Base-by-base conservation (phyloP, 1,139 yeast genomes). In the Suhomyces bribrorum region DNA sequence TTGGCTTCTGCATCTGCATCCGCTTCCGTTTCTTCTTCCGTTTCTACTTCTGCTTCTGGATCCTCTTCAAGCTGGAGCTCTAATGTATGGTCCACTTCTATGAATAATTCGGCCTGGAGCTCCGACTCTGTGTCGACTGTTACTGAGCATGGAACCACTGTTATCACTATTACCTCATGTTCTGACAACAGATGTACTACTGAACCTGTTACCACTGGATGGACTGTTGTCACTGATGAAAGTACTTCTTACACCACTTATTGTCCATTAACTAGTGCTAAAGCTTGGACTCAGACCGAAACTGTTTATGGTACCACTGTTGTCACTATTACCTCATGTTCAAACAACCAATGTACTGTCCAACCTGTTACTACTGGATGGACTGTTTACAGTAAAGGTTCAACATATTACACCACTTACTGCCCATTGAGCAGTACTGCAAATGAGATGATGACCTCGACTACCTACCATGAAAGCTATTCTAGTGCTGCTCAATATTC, bases 131-230 rank as follows among this genome's bases (percentile, higher is more conserved):
- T 20, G 23, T 8, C 5, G n/a, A n/a, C n/a, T n/a, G n/a, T n/a
- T 27, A 26, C 30, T 6, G 16, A 27, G 14, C 11, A 27, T 14
- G 30, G 30, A 13, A 27, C 59, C 13, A 56, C 59, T 40, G 40
- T 55, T 9, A 47, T 51, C 29, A 48, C 54, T 31, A 51, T 57
- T 22, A 56, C 62, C 40, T 16, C 26, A 7, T 39, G 42, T 22
- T 18, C 16, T 14, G 38, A 40, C 17, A 24, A 36, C 32, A 26
- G 26, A 25, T 39, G 40, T 30, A 27, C 27, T 16, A 36, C 26
- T 15, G 17, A 17, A 5, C 34, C 43, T n/a, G 36, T 36, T 9
- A 33, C 39, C 17, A 39, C 42, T 11, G 42, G 42, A 3, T 27
- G 24, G 31, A 36, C 38, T 23, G 26, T 29, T 14, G 29, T 39